phyloP scores from a whole-genome alignment of 441 rosid species.

The Pelargonium myrrhifolium region DNA sequence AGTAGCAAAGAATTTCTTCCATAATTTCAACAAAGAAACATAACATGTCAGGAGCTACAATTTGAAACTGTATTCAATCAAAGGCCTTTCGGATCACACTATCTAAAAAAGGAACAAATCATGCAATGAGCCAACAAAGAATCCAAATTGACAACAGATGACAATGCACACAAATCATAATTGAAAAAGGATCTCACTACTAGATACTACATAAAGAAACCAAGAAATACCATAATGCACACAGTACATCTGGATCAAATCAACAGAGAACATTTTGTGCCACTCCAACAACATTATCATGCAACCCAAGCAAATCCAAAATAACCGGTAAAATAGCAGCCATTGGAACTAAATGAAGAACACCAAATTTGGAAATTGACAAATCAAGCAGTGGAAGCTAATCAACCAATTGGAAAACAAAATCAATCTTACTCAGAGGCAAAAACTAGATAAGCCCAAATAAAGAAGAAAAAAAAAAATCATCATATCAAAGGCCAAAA shows the following conservation, averaged over 20 bases:
- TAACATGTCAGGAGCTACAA: neutral
- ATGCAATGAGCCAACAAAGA: neutral
- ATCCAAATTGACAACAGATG: neutral
- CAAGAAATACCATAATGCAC: neutral
- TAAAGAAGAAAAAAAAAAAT: neutral
- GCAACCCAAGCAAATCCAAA: constrained; percentile 4
- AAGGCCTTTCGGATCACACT: neutral
- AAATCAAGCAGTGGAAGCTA: neutral
- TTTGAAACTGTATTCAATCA: neutral
- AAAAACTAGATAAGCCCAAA: neutral
- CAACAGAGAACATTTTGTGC: constrained; percentile 7
- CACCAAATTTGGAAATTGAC: neutral
- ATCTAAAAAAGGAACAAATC: neutral
- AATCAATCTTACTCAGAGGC: neutral
- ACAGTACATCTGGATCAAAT: neutral
- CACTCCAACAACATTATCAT: constrained; percentile 5
- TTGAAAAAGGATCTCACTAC: neutral
- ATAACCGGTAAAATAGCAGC: too few species aligned
- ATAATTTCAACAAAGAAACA: neutral
- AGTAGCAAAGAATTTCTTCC: neutral
- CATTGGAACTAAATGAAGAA: too few species aligned
- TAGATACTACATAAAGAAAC: constrained; percentile 1
- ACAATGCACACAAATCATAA: neutral
- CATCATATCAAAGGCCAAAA: neutral
- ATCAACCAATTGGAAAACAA: neutral